phyloP scores from a whole-genome alignment of 2,329 filamentous ascomycete species.

The Phialemoniopsis sp. region DNA sequence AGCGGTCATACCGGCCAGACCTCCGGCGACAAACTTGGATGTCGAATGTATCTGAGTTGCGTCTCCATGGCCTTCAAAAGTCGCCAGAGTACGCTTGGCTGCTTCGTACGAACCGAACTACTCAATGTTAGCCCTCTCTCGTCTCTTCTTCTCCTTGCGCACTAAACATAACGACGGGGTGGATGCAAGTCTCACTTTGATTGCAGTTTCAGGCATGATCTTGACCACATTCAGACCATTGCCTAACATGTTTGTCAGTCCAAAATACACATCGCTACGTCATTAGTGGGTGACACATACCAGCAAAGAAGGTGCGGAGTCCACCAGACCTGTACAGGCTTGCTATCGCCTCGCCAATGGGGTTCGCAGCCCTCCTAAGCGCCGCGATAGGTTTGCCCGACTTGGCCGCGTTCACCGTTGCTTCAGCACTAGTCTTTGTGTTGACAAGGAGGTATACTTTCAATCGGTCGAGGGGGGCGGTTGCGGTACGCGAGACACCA shows the following conservation, averaged over 20 bases:
- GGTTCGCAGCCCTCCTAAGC: conserved; percentile 60
- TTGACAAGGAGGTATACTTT: conserved; percentile 98
- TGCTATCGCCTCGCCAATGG: conserved; percentile 68
- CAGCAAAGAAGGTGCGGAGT: conserved; percentile 85
- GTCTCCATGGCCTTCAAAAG: conserved; percentile 83
- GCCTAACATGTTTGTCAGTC: conserved; percentile 45
- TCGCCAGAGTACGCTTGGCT: conserved; percentile 81
- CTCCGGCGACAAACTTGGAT: conserved; percentile 88
- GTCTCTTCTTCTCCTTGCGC: neutral
- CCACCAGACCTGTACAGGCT: conserved; percentile 85
- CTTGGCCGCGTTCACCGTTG: conserved; percentile 63
- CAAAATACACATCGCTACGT: neutral
- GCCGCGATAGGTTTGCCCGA: conserved; percentile 64
- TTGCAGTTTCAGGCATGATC: conserved; percentile 97
- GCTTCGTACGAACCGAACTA: conserved; percentile 93
- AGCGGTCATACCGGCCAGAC: conserved; percentile 87
- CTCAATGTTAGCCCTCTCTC: conserved; percentile 10
- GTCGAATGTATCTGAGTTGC: conserved; percentile 72
- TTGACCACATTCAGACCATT: conserved; percentile 97
- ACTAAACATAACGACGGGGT: neutral
- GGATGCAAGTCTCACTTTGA: conserved; percentile 52
- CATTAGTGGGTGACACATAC: conserved; percentile 44
- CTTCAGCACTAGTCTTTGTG: conserved; percentile 57
- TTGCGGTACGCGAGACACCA: conserved; percentile 90
- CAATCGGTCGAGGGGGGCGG: conserved; percentile 90